Percentiles rank a stretch among this genome's conserved stretches.
phyloP scores from a whole-genome alignment of 2,329 filamentous ascomycete genomes.

The Aureobasidium pullulans region DNA sequence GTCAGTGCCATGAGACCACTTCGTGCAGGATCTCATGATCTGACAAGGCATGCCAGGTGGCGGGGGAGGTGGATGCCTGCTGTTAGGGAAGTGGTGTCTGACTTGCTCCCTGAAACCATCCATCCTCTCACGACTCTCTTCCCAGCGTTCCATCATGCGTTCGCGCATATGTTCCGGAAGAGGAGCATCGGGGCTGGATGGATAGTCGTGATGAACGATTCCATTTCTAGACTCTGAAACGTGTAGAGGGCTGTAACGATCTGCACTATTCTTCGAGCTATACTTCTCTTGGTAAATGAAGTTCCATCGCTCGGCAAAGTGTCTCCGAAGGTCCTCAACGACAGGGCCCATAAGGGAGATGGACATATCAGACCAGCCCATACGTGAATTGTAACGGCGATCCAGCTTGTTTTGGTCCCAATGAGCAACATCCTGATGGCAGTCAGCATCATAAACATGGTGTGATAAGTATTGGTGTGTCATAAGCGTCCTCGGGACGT shows the following conservation, averaged over 20 bases:
- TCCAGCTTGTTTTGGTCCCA: constrained; percentile 85
- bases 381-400: constrained; percentile 60
- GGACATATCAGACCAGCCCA: constrained; percentile 89
- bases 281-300: constrained; percentile 86
- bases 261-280: constrained; percentile 42
- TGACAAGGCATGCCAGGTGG: constrained; percentile 51
- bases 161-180: constrained; percentile 27
- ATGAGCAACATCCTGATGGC: constrained; percentile 43
- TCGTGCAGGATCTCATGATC: constrained; percentile 55
- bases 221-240: constrained; percentile 29
- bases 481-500: too few species aligned
- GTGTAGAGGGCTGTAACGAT: constrained; percentile 38
- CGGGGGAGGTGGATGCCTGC: background rate
- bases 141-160: constrained; percentile 23
- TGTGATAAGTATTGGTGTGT: too few species aligned
- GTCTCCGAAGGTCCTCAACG: constrained; percentile 64
- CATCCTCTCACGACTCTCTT: constrained; percentile 20
- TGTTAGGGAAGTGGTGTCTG: constrained; percentile 17
- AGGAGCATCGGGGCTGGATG: constrained; percentile 18
- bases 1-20: constrained; percentile 53
- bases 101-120: constrained; percentile 21
- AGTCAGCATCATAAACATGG: background rate
- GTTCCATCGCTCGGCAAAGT: constrained; percentile 87
- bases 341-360: constrained; percentile 69
- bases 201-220: constrained; percentile 24